Evolutionary conservation across 106 monocot species (phyloP), one percentile per base, ranked within the genome.

Genomic region (Ottelia alismoides): DNA sequence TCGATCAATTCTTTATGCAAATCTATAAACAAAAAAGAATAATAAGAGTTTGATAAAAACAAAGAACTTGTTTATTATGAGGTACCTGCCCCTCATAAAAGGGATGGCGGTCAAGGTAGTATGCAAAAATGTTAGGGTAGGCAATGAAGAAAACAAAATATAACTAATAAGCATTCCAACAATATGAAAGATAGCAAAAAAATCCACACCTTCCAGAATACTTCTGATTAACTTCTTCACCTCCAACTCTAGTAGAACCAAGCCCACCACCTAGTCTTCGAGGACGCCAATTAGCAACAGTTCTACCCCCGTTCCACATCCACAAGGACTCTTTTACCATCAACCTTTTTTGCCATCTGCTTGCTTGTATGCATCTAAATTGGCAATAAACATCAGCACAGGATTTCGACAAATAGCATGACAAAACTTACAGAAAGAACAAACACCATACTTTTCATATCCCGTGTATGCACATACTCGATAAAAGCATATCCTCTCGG

Each of bases 301-400:
- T 90, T 69, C 96, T 85, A 56, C 96, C 96, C n/a, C 47, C 96
- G 85, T 65, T 98, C 96, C 32, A 98, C 96, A 74, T 98, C 89
- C 52, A 89, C 96, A 58, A 98, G 72, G 1, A 98, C 89, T 53
- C 89, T 79, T 61, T 57, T 73, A 56, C 72, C 79, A 62, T 98
- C 96, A 22, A 98, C 35, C 65, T 98, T 98, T 65, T n/a, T 79
- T 89, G 43, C 96, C 89, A 79, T 98, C 96, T 63, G 89, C 96
- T 82, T 98, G 89, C 74, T 98, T 98, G 55, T 98, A 98, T 25
- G 89, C 96, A 89, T 69, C 96, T 89, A 72, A 58, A 76, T 22
- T 31, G 56, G 25, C 30, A 24, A 43, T 28, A 56, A 46, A 35
- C n/a, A n/a, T n/a, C n/a, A n/a, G n/a, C n/a, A 30, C 17, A 28